Conservation (phyloP, 2,329 filamentous ascomycete species). For the Apiospora kogelbergensis region DNA sequence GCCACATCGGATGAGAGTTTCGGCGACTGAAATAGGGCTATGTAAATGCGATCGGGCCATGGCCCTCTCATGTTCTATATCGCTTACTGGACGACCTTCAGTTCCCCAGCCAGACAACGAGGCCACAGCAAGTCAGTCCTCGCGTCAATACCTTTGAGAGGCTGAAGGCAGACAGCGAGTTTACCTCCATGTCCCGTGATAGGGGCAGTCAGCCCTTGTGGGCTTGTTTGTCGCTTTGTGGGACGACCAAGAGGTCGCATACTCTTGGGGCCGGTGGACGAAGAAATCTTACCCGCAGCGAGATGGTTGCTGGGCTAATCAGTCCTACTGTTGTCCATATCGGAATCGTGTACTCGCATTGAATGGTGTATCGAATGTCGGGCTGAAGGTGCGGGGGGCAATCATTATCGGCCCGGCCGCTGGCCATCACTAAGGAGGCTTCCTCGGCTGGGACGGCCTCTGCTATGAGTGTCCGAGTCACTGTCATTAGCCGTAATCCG, state of each 20-base stretch:
- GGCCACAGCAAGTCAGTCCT: background rate
- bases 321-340: conserved; percentile 30
- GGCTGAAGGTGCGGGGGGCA: conserved; percentile 45
- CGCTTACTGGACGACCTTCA: background rate
- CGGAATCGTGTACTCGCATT: conserved; percentile 29
- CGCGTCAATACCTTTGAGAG: conserved; percentile 15
- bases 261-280: conserved; percentile 28
- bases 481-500: conserved; percentile 49
- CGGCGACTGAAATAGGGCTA: background rate
- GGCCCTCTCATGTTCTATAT: background rate
- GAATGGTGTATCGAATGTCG: conserved; percentile 44
- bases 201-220: conserved; percentile 35
- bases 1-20: background rate
- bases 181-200: conserved; percentile 14
- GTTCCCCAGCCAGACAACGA: background rate
- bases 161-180: conserved; percentile 16
- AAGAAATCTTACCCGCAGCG: conserved; percentile 29
- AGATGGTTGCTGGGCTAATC: conserved; percentile 31
- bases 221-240: conserved; percentile 30
- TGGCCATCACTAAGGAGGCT: conserved; percentile 46
- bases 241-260: conserved; percentile 30
- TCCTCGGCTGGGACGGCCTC: conserved; percentile 48
- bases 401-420: conserved; percentile 51
- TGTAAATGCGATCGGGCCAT: background rate
- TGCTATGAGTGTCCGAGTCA: conserved; percentile 51